phyloP scores from a whole-genome alignment of 768 basidiomycete species.

The Mycena haematopus region DNA sequence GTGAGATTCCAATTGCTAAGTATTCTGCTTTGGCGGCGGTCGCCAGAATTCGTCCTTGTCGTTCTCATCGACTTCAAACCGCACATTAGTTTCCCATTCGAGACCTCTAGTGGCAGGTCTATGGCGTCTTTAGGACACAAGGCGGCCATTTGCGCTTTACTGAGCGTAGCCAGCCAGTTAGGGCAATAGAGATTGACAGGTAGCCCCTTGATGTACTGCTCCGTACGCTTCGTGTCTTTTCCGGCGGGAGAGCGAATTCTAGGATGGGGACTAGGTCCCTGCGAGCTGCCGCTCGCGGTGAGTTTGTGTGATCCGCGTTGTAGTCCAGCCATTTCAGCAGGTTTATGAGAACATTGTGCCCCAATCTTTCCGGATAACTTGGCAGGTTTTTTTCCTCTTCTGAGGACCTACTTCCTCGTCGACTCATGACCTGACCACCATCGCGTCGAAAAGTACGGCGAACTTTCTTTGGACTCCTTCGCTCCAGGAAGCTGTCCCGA shows the following conservation, averaged over 20 bases:
- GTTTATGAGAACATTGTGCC: neutral
- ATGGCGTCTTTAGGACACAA: neutral
- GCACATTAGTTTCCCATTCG: neutral
- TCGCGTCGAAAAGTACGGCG: neutral
- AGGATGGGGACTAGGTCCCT: neutral
- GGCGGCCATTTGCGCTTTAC: neutral
- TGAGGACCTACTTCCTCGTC: neutral
- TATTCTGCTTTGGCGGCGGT: no score
- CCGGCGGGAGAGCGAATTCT: neutral
- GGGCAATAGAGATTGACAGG: neutral
- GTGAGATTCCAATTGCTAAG: no score
- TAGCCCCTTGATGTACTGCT: neutral
- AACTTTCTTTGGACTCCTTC: neutral
- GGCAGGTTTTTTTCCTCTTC: neutral
- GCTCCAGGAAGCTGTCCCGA: neutral
- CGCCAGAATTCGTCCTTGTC: neutral
- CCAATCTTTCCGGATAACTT: slow-evolving; percentile 6
- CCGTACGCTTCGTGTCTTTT: neutral
- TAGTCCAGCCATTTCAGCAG: slow-evolving; percentile 6
- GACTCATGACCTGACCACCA: neutral
- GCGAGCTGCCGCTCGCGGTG: slow-evolving; percentile 1
- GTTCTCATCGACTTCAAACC: neutral
- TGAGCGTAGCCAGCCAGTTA: neutral
- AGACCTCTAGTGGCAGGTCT: neutral
- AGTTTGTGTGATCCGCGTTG: neutral